phyloP scores from a whole-genome alignment of 768 basidiomycete species.

The Pholiota molesta region DNA sequence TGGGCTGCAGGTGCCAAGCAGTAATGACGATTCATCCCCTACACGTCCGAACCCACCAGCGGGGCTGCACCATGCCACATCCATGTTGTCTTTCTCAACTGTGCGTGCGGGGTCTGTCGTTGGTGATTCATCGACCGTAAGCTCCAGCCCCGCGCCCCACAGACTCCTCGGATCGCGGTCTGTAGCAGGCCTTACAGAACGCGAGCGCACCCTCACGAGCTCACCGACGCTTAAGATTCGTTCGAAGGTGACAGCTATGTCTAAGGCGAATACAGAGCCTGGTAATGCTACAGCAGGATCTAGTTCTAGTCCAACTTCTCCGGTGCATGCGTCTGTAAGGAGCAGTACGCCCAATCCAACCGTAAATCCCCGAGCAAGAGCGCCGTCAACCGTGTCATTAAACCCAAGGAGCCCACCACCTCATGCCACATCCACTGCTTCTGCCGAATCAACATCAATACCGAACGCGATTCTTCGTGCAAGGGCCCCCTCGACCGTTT shows the following conservation, averaged over 20 bases:
- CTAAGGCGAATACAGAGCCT: conserved; percentile 30
- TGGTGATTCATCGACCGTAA: background rate
- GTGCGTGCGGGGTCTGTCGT: background rate
- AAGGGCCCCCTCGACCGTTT: conserved; percentile 46
- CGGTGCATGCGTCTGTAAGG: background rate
- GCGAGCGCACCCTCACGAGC: conserved; percentile 18
- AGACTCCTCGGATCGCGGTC: conserved; percentile 20
- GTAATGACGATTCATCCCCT: background rate
- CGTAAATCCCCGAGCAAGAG: conserved; percentile 10
- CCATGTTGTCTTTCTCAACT: conserved; percentile 11
- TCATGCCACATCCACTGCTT: conserved; percentile 27
- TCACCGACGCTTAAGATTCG: conserved; percentile 50
- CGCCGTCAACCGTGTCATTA: conserved; percentile 16
- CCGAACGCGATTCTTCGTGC: conserved; percentile 22
- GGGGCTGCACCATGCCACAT: conserved; percentile 8
- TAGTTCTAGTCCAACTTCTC: background rate
- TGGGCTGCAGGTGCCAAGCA: background rate
- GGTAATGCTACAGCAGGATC: background rate
- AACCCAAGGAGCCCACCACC: conserved; percentile 14
- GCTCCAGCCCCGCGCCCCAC: conserved; percentile 10
- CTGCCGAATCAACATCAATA: conserved; percentile 15
- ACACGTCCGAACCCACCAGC: background rate
- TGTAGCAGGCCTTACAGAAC: conserved; percentile 18
- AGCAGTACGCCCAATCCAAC: background rate
- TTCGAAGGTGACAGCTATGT: conserved; percentile 60